phyloP scores from a whole-genome alignment of 176 grass and related monocot species.

The Oryza punctata region DNA sequence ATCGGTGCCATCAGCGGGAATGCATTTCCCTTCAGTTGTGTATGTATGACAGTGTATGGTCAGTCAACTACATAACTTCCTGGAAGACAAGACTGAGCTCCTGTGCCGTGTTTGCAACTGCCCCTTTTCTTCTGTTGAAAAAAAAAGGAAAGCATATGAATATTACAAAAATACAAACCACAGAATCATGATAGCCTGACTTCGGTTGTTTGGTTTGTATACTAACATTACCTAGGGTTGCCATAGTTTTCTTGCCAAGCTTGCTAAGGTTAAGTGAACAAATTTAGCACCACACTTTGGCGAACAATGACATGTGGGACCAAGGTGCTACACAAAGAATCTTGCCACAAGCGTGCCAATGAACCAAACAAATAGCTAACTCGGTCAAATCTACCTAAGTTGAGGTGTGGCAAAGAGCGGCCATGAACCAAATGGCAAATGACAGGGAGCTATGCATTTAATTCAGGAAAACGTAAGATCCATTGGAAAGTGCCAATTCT shows the following conservation, averaged over 20 bases:
- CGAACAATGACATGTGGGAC: too few species aligned
- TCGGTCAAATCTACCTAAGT: too few species aligned
- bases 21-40: slow-evolving; percentile 27
- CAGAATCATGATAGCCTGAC: background rate
- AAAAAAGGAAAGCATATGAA: slow-evolving; percentile 11
- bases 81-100: slow-evolving; percentile 90
- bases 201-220: too few species aligned
- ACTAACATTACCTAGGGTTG: too few species aligned
- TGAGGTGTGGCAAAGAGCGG: too few species aligned
- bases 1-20: slow-evolving; percentile 5
- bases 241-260: too few species aligned
- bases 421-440: background rate
- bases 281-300: too few species aligned
- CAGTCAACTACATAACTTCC: slow-evolving; percentile 74
- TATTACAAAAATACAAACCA: slow-evolving; percentile 12
- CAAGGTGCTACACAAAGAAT: too few species aligned
- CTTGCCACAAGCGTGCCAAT: too few species aligned
- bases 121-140: slow-evolving; percentile 84
- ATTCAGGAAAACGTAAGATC: background rate
- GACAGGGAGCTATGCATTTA: background rate
- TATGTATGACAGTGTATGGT: slow-evolving; percentile 44
- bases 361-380: too few species aligned
- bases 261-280: too few species aligned
- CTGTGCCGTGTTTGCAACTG: slow-evolving; percentile 71
- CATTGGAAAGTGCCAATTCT: background rate